A percentile compares a stretch with the other conserved stretches of the same genome.
These are phyloP conservation scores for Perkinsus marinus DNA, from an alignment of 169 alveolate species.

Conservation along the genomic window DNA sequence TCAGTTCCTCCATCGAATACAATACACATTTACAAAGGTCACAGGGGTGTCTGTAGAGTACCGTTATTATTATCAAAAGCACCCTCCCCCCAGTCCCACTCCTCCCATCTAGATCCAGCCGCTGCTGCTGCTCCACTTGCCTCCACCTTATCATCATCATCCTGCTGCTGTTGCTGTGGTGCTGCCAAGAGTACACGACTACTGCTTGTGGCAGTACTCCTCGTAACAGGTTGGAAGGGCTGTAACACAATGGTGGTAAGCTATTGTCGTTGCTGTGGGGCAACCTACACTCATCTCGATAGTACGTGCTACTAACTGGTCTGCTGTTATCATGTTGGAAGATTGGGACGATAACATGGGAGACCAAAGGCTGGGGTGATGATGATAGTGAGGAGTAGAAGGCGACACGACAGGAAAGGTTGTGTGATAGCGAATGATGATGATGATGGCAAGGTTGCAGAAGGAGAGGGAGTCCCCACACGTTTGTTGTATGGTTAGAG, in stretches of 20 bases:
- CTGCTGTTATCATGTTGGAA: neutral
- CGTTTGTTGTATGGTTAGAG: too few species aligned
- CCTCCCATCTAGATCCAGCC: too few species aligned
- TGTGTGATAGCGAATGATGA: too few species aligned
- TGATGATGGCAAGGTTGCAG: too few species aligned
- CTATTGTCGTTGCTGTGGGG: neutral
- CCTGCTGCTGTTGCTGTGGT: neutral
- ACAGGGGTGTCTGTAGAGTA: neutral
- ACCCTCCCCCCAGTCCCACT: too few species aligned
- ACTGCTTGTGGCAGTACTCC: neutral
- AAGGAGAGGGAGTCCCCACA: too few species aligned
- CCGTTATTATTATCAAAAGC: neutral
- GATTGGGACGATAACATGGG: neutral
- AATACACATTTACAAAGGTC: neutral
- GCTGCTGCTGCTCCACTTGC: too few species aligned
- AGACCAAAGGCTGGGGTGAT: neutral
- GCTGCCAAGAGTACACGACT: neutral
- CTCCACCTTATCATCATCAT: too few species aligned
- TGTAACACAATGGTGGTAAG: neutral
- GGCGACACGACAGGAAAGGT: too few species aligned
- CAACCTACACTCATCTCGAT: neutral
- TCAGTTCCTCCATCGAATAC: neutral
- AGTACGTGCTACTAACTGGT: neutral
- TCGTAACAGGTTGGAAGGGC: neutral
- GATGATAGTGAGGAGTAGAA: neutral